A percentile compares a stretch with the other conserved stretches of the same genome.
These are phyloP conservation scores for Aspergillus chevalieri DNA, from an alignment of 2,329 filamentous ascomycete species.

Conservation along the genomic window DNA sequence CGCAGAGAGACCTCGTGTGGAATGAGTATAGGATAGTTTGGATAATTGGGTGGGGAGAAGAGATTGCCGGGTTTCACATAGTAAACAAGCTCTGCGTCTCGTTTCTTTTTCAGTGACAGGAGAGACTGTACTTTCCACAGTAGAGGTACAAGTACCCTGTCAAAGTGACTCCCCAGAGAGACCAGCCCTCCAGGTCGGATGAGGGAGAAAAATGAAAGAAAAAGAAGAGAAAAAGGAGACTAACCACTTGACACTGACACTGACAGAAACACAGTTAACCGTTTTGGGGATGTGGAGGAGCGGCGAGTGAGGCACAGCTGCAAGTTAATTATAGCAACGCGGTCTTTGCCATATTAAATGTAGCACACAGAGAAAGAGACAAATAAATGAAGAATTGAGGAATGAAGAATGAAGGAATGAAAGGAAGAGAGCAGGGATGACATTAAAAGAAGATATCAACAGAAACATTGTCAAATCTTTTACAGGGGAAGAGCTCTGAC, in stretches of 20 bases:
- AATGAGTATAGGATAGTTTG: not conserved
- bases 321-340: not conserved
- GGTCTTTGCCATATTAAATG: not conserved
- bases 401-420: conserved; percentile 4
- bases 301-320: not conserved
- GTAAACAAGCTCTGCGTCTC: too few relatives aligned
- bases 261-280: not conserved
- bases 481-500: too few relatives aligned
- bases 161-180: not conserved
- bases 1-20: not conserved
- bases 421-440: conserved; percentile 2
- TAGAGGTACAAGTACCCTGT: too few relatives aligned
- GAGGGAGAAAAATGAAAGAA: not conserved
- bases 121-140: too few relatives aligned
- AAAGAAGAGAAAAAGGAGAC: not conserved
- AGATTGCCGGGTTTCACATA: not conserved
- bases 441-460: not conserved
- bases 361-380: not conserved
- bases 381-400: conserved; percentile 3
- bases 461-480: too few relatives aligned
- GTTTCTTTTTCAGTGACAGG: too few relatives aligned
- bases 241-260: not conserved
- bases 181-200: not conserved
- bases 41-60: not conserved
- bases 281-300: not conserved